Evolutionary conservation across 1,284 basidiomycete genomes (phyloP).

Genomic region (Vanrija humicola): DNA sequence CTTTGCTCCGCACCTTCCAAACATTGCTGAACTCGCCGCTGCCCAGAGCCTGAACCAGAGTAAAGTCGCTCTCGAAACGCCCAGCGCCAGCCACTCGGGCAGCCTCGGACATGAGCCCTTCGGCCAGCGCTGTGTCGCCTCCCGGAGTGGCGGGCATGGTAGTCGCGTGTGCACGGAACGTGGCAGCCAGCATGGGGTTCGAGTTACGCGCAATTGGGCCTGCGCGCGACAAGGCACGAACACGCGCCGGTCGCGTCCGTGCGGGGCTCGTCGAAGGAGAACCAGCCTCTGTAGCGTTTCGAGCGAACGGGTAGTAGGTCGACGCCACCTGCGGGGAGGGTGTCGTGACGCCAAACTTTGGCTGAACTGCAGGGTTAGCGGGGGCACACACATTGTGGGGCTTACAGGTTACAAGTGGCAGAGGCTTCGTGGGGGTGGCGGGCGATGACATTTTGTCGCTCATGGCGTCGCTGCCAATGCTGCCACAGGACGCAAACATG

Average conservation of each 20-base stretch:
- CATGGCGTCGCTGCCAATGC: constrained; percentile 24
- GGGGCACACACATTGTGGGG: neutral
- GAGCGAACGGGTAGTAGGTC: constrained; percentile 34
- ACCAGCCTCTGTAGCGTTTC: neutral
- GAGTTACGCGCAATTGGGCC: constrained; percentile 39
- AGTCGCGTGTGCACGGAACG: constrained; percentile 21
- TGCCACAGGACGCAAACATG: constrained; percentile 41
- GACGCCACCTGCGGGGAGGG: constrained; percentile 28
- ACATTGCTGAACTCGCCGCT: constrained; percentile 91
- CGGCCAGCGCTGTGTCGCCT: constrained; percentile 2
- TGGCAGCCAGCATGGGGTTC: constrained; percentile 44
- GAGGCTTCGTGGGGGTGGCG: constrained; percentile 36
- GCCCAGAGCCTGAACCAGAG: constrained; percentile 74
- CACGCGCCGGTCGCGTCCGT: neutral
- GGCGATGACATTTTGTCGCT: constrained; percentile 27
- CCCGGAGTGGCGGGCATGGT: constrained; percentile 6
- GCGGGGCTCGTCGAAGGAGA: neutral
- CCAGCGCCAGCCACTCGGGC: constrained; percentile 13
- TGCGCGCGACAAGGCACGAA: constrained; percentile 10
- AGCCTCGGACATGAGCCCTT: constrained; percentile 2
- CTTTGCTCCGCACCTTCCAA: constrained; percentile 76
- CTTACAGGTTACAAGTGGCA: constrained; percentile 22
- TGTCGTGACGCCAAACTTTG: constrained; percentile 27
- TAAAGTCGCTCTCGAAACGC: constrained; percentile 55
- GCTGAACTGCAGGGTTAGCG: constrained; percentile 17